Base-by-base conservation (phyloP, 495 filamentous ascomycete genomes). In the Hyaloscypha finlandica region DNA sequence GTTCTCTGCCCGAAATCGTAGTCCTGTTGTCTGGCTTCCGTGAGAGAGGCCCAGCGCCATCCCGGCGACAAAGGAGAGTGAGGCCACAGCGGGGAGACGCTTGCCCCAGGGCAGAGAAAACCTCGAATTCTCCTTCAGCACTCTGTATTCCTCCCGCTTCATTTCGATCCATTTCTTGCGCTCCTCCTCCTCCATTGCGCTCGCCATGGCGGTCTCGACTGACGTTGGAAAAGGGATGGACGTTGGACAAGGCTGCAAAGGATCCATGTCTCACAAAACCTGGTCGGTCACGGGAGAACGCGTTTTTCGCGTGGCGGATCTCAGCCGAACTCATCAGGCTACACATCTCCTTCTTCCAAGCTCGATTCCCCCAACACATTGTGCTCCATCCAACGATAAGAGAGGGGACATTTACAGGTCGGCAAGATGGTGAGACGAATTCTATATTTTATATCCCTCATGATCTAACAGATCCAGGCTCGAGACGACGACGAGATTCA, bases 1-100 rank as follows among this genome's bases (percentile, higher is more conserved):
- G 73, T 99, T 96, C 78, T 99, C 91, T 62, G 95, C 95, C 60
- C 94, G 90, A 78, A 97, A 99, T 58, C 88, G 87, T 48, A 96
- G 82, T 39, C 88, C 87, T 19, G 92, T 86, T 69, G 80, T 86
- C 75, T 86, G 86, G 75, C 87, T 87, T 45, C 91, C 92, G 51
- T 95, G 86, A 6, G 85, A 82, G 6, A 88, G 77, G 45, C 95
- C 95, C 39, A 98, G 80, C 20, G 74, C 74, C 65, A 89, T 75
- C 20, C 94, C 94, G 33, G 87, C 78, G 20, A 85, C 51, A 73
- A 91, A 89, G 16, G 88, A 86, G 4, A 86, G 75, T 9, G 81
- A 51, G 3, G 84, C 78, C 20, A 86, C 85, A 58, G 88, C 77
- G 29, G 88, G 85, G 30, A 96, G 79, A 37, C 94, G 91, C 53